Base-by-base conservation (phyloP, 768 basidiomycete genomes). In the Lentinula detonsa region DNA sequence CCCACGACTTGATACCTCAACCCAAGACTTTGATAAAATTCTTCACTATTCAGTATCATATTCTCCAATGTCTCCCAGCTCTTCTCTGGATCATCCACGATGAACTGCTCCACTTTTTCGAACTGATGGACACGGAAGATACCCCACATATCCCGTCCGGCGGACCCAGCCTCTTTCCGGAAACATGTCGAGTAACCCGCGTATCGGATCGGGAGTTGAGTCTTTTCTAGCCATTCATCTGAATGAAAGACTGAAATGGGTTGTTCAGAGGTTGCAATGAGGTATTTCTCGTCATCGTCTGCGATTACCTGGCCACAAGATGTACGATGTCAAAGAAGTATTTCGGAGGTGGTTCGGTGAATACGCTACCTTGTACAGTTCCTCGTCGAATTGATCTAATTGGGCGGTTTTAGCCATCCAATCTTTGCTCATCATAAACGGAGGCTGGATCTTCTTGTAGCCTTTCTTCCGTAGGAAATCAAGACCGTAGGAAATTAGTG, bases 61-160 rank as follows among this genome's bases (percentile, higher is more conserved):
- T 77, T 77, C 62, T 99, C 91, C 67, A 98, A 91, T 84, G 88
- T 90, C 72, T 86, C 88, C 89, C 95, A 95, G 70, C 95, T 96
- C 71, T 93, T 90, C 65, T 91, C 89, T 0, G 97, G 95, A 28
- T 93, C 90, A 6, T 96, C 98, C 67, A 99, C 83, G 77, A 90
- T 87, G 75, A 98, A 98, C 79, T 98, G 87, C 72, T 99, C 97
- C 57, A 99, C 84, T 79, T 99, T 99, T 77, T 99, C 97, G 66
- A 99, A 99, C 75, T 99, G 97, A 71, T 99, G 97, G 59, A 99
- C 96, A 23, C 97, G 92, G 87, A 99, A 99, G 75, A 98, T 98
- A 61, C 97, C 97, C 95, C 97, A 98, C 82, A 96, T 98, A 67
- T 99, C 97, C 59, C 94, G 89, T 3, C 97, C 97, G 7, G 94